Conservation (phyloP, 2,329 filamentous ascomycete genomes). For the Neofusicoccum ribis region DNA sequence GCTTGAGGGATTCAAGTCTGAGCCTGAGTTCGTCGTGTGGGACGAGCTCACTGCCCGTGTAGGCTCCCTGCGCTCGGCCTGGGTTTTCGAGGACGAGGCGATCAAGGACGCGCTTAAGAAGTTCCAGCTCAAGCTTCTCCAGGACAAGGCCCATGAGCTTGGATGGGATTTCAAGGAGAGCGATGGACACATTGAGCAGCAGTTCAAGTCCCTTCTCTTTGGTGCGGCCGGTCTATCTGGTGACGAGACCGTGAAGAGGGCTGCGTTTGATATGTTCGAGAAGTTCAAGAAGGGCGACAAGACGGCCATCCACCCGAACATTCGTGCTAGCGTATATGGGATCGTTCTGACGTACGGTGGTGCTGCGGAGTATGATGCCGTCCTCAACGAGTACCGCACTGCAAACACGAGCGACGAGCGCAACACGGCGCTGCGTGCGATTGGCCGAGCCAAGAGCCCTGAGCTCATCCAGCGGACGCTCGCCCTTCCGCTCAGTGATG, state of each 20-base stretch:
- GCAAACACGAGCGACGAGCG: constrained; percentile 82
- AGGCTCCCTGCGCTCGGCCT: constrained; percentile 75
- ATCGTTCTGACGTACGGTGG: constrained; percentile 83
- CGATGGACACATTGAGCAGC: constrained; percentile 87
- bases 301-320: constrained; percentile 85
- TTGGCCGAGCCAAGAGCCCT: constrained; percentile 76
- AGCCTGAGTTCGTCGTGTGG: constrained; percentile 92
- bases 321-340: constrained; percentile 81
- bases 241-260: constrained; percentile 74
- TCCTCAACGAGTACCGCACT: constrained; percentile 73
- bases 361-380: constrained; percentile 78
- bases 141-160: constrained; percentile 77
- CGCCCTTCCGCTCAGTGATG: constrained; percentile 69
- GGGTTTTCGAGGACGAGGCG: constrained; percentile 81
- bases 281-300: constrained; percentile 79
- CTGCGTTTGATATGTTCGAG: constrained; percentile 86
- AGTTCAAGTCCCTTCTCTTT: constrained; percentile 93
- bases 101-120: constrained; percentile 74
- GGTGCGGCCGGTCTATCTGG: constrained; percentile 77
- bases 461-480: constrained; percentile 81
- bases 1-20: constrained; percentile 77
- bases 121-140: constrained; percentile 78
- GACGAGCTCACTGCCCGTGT: constrained; percentile 83
- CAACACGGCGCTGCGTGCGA: constrained; percentile 81
- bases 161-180: constrained; percentile 85